Evolutionary conservation across 495 filamentous ascomycete genomes (phyloP).

Genomic region (Tuber indicum): DNA sequence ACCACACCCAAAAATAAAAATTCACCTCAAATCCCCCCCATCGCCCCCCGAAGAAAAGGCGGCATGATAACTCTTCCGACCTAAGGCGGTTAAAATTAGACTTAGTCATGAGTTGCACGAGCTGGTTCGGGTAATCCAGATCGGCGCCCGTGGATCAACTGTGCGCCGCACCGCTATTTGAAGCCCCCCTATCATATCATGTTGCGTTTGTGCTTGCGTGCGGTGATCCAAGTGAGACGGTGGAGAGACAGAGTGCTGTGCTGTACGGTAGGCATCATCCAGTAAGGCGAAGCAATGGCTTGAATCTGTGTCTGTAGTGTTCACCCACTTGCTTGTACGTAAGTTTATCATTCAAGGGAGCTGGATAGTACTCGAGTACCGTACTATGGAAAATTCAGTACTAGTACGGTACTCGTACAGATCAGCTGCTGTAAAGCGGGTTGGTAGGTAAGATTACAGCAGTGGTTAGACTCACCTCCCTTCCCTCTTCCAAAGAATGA

Average conservation of each 20-base stretch:
- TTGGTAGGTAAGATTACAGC: neutral
- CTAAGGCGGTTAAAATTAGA: slow-evolving; percentile 1
- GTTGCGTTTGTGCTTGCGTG: neutral
- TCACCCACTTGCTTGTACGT: neutral
- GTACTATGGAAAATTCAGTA: neutral
- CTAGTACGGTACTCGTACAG: no score
- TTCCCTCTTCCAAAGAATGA: neutral
- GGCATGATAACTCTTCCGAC: neutral
- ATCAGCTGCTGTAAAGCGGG: neutral
- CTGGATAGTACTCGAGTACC: no score
- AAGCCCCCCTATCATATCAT: neutral
- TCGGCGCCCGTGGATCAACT: neutral
- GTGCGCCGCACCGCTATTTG: neutral
- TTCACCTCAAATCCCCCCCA: neutral
- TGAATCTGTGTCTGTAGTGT: neutral
- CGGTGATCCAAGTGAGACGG: neutral
- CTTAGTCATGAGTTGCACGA: neutral
- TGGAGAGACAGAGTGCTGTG: neutral
- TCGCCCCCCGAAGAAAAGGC: neutral
- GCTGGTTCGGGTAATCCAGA: neutral
- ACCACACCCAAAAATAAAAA: neutral
- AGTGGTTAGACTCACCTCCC: no score
- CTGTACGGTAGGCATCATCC: neutral
- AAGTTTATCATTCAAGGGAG: neutral
- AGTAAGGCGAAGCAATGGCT: neutral